Percentiles rank a stretch among this genome's conserved stretches.
Evolutionary conservation across 163 green algal genomes (phyloP).

Genomic region (Scenedesmus sp.): DNA sequence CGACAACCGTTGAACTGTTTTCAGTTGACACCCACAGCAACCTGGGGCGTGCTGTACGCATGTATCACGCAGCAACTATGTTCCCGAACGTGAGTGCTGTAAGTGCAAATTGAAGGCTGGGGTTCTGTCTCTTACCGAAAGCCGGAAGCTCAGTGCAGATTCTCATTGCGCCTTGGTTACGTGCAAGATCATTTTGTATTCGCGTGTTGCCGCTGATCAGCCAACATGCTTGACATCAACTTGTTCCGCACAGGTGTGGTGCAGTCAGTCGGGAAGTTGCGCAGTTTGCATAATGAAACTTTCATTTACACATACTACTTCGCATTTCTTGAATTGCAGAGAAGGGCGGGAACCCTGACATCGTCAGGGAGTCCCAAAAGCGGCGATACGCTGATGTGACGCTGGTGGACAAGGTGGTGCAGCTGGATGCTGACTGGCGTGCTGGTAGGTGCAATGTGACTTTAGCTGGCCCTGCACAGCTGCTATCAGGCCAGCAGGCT

Average conservation of each 20-base stretch:
- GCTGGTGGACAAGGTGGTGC: constrained; percentile 95
- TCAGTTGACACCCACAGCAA: no score
- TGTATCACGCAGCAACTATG: no score
- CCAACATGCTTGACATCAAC: constrained; percentile 98
- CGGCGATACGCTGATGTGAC: constrained; percentile 88
- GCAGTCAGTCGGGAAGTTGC: background rate
- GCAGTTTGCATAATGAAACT: background rate
- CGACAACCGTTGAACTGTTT: no score
- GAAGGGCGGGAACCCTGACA: constrained; percentile 95
- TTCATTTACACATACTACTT: no score
- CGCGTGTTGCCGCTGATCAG: background rate
- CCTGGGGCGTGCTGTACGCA: no score
- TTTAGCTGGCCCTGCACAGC: background rate
- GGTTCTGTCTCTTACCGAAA: background rate
- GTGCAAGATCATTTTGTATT: background rate
- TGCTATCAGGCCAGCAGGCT: background rate
- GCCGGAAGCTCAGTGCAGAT: background rate
- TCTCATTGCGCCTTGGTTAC: background rate
- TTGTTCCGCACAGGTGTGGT: constrained; percentile 89
- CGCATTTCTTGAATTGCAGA: constrained; percentile 73
- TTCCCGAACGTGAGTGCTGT: no score
- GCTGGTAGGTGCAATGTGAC: constrained; percentile 70
- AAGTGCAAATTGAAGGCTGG: no score
- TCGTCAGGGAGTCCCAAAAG: constrained; percentile 95
- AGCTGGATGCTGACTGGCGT: constrained; percentile 93